Percentiles rank a stretch among this genome's conserved stretches.
Evolutionary conservation across 73 alveolate species (phyloP).

Genomic region (Effrenium voratum): DNA sequence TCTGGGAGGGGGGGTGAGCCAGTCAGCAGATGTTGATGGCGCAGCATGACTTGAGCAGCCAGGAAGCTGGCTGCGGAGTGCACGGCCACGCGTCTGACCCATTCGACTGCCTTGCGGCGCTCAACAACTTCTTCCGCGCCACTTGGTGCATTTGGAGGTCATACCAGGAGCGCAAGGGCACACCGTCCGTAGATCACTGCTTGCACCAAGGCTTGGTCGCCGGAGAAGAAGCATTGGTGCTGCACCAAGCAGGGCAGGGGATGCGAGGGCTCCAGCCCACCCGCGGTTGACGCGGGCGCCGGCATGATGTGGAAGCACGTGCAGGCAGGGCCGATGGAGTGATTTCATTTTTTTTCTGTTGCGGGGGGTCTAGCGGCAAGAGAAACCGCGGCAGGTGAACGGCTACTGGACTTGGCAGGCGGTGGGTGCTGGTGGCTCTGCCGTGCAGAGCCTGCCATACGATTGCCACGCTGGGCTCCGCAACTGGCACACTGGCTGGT

Average conservation of each 20-base stretch:
- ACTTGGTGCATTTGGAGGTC: neutral
- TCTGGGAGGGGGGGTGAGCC: neutral
- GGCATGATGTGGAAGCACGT: conserved; percentile 51
- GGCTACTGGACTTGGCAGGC: conserved; percentile 77
- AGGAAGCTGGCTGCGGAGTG: conserved; percentile 66
- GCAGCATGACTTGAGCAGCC: neutral
- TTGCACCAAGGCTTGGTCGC: conserved; percentile 28
- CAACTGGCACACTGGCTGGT: conserved; percentile 37
- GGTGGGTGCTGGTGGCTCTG: conserved; percentile 41
- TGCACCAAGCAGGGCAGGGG: conserved; percentile 35
- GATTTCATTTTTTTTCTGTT: no score
- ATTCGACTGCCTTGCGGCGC: conserved; percentile 43
- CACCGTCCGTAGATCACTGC: no score
- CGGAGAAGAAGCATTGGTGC: conserved; percentile 60
- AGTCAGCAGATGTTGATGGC: neutral
- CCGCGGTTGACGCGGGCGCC: conserved; percentile 10
- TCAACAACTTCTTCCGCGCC: conserved; percentile 52
- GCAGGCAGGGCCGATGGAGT: neutral
- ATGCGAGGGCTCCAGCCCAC: conserved; percentile 41
- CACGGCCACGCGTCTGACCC: conserved; percentile 14
- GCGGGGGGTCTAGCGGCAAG: no score
- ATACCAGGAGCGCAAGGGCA: no score
- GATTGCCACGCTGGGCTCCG: conserved; percentile 60
- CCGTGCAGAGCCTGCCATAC: neutral
- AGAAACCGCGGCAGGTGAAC: neutral